phyloP scores from a whole-genome alignment of 352 stramenopile genomes.

The Phytophthora constricta region DNA sequence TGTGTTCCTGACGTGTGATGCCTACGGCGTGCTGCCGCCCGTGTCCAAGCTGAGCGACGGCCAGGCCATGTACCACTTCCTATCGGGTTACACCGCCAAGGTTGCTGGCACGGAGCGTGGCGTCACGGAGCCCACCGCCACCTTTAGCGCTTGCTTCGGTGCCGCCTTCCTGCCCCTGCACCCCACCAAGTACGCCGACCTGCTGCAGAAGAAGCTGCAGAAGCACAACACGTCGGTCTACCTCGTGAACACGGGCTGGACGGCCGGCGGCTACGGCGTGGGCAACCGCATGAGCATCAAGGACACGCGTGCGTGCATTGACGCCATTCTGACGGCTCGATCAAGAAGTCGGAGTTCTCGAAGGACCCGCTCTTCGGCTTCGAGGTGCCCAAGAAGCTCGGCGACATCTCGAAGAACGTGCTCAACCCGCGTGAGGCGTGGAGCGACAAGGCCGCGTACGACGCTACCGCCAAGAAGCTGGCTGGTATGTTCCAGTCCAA shows the following conservation, averaged over 20 bases:
- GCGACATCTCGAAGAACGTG: conserved; percentile 85
- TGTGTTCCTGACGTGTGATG: conserved; percentile 98
- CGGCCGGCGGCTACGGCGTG: conserved; percentile 95
- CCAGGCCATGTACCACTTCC: conserved; percentile 99
- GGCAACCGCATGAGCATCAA: conserved; percentile 98
- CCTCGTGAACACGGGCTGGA: conserved; percentile 99
- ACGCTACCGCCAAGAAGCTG: conserved; percentile 93
- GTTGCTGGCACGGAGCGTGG: conserved; percentile 98
- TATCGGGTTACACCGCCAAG: conserved; percentile 98
- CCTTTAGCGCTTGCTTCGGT: conserved; percentile 98
- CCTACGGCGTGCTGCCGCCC: conserved; percentile 97
- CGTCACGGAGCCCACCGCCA: conserved; percentile 95
- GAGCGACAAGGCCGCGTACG: conserved; percentile 93
- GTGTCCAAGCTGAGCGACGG: conserved; percentile 94
- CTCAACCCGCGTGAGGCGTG: conserved; percentile 95
- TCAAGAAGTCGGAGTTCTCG: conserved; percentile 88
- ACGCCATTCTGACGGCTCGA: conserved; percentile 97
- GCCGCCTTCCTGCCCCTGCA: conserved; percentile 97
- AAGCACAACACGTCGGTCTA: conserved; percentile 95
- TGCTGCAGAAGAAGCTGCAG: conserved; percentile 97
- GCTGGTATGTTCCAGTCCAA: conserved; percentile 96
- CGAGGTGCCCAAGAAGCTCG: conserved; percentile 90
- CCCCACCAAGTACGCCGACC: conserved; percentile 96
- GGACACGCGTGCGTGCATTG: conserved; percentile 95
- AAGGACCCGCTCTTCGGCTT: conserved; percentile 96